These are phyloP conservation scores for Davidsoniella neocaledoniae DNA, from an alignment of 2,329 filamentous ascomycete species.

Conservation along the genomic window DNA sequence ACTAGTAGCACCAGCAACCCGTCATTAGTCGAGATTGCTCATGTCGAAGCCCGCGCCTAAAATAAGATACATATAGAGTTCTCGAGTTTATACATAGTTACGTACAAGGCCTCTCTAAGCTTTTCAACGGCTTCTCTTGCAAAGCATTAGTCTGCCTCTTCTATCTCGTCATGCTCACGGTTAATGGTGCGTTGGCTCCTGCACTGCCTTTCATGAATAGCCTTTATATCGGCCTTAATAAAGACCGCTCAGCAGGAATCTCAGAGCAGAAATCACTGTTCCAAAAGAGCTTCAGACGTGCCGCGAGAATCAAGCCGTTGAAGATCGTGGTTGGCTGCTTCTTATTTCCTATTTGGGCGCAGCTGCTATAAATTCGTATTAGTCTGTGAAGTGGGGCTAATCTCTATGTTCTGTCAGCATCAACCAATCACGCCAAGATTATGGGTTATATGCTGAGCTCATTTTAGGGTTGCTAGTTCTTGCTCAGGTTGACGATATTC, in stretches of 20 bases:
- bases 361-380: background rate
- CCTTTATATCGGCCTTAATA: too few relatives aligned
- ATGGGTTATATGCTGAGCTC: too few relatives aligned
- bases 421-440: too few relatives aligned
- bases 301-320: background rate
- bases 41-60: background rate
- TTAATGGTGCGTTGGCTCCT: background rate
- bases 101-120: background rate
- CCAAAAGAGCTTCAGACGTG: background rate
- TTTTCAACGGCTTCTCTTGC: too few relatives aligned
- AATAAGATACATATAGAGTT: background rate
- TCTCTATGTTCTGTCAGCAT: too few relatives aligned
- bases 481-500: too few relatives aligned
- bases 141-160: too few relatives aligned
- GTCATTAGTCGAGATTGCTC: background rate
- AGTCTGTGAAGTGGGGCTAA: conserved; percentile 1
- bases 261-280: background rate
- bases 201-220: background rate
- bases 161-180: too few relatives aligned
- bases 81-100: background rate
- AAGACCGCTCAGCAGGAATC: background rate
- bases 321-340: conserved; percentile 1
- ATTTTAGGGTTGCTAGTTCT: too few relatives aligned
- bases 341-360: background rate
- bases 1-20: too few relatives aligned